phyloP scores from a whole-genome alignment of 2,329 filamentous ascomycete species.

The Tolypocladium inflatum region DNA sequence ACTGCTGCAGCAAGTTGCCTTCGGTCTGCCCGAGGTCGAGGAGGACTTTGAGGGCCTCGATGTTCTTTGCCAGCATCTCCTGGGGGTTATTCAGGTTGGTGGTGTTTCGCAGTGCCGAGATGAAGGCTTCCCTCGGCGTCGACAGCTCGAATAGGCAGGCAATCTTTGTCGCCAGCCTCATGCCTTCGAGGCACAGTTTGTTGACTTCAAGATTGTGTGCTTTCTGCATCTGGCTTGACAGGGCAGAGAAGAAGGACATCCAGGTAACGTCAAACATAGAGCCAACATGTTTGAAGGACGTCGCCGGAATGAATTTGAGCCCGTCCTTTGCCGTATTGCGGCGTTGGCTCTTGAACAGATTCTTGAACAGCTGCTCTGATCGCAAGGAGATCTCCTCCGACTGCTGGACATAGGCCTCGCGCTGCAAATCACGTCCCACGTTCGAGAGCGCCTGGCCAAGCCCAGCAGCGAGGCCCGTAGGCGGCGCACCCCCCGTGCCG shows the following conservation, averaged over 20 bases:
- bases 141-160: slow-evolving; percentile 88
- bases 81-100: slow-evolving; percentile 94
- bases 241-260: slow-evolving; percentile 97
- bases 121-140: slow-evolving; percentile 90
- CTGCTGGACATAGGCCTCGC: slow-evolving; percentile 88
- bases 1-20: slow-evolving; percentile 78
- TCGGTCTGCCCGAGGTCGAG: slow-evolving; percentile 89
- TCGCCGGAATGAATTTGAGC: slow-evolving; percentile 79
- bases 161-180: slow-evolving; percentile 88
- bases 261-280: slow-evolving; percentile 98
- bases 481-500: slow-evolving; percentile 49
- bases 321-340: slow-evolving; percentile 62
- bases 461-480: slow-evolving; percentile 66
- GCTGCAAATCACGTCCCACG: slow-evolving; percentile 80
- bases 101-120: slow-evolving; percentile 83
- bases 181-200: slow-evolving; percentile 85
- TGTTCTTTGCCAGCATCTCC: slow-evolving; percentile 92
- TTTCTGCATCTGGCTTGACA: slow-evolving; percentile 90
- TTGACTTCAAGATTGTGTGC: slow-evolving; percentile 89
- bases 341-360: slow-evolving; percentile 80
- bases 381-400: slow-evolving; percentile 79
- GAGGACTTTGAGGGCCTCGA: slow-evolving; percentile 86
- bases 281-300: slow-evolving; percentile 87
- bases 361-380: slow-evolving; percentile 82
- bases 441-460: slow-evolving; percentile 86